Base-by-base conservation (phyloP, 202 grass and related monocot genomes). In the Carex sylvatica region DNA sequence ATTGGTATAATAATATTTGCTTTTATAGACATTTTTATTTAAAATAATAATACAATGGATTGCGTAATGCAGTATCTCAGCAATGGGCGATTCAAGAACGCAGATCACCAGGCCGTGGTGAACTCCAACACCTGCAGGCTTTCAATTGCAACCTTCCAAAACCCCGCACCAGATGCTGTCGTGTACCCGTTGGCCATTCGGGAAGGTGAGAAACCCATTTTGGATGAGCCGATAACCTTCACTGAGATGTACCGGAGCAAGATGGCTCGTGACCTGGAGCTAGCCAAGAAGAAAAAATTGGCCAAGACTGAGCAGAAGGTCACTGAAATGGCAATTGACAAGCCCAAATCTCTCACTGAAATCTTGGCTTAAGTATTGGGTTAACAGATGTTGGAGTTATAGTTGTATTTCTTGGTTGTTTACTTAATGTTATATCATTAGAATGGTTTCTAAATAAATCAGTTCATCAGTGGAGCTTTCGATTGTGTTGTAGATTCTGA, bases 41-140 rank as follows among this genome's bases (percentile, higher is more conserved):
- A 49, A 24, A 12, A 61, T 3, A 55, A n/a, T 75, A 55, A n/a
- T 75, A 54, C 19, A 16, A 30, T 59, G 54, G 8, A 77, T 59
- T 58, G 47, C 3, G 65, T 76, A 6, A 0, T 51, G 81, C 84
- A 98, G 90, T 93, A 79, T 64, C 12, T 98, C 80, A 98, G 92
- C 87, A 98, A 98, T 18, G 95, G 92, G 2, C 85, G 92, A 64
- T 98, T 95, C 90, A 95, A 90, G 92, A 98, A 93, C 44, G 92
- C 90, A 0, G 92, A 95, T 9, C 95, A 98, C 82, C 95, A 95
- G 87, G 90, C 90, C 5, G 92, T 93, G 61, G 95, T 98, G 84
- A 98, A 95, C 90, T 87, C 87, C 4, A 85, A 93, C 80, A 80
- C 58, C 89, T 75, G 89, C 86, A 26, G 92, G 60, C 86, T 98